phyloP scores from a whole-genome alignment of 2,329 filamentous ascomycete genomes.

The Pseudocercospora musae region DNA sequence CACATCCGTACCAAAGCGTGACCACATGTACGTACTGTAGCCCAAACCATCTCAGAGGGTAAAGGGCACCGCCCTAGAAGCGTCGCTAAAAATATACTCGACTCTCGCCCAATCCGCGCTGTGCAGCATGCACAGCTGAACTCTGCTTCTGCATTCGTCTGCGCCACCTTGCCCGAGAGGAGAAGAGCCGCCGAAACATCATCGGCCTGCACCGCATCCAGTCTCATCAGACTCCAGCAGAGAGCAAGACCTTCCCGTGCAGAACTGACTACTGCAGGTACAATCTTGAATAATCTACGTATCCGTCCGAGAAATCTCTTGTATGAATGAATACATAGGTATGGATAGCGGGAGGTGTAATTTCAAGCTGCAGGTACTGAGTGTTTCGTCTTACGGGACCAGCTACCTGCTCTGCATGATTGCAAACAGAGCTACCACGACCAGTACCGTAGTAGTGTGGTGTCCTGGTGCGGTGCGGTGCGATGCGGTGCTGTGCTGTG shows the following conservation, averaged over 20 bases:
- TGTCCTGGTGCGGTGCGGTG: background rate
- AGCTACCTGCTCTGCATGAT: conserved; percentile 3
- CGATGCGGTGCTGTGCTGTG: too few species aligned
- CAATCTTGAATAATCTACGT: conserved; percentile 2
- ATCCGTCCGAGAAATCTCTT: background rate
- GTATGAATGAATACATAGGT: too few species aligned
- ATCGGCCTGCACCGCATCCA: background rate
- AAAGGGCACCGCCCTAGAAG: background rate
- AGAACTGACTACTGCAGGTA: conserved; percentile 21
- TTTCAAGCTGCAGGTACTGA: conserved; percentile 16
- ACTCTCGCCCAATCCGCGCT: background rate
- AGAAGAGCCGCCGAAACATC: background rate
- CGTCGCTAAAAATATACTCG: background rate
- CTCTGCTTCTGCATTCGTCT: conserved; percentile 8
- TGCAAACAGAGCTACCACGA: background rate
- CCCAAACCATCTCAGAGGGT: background rate
- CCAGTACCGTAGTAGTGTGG: too few species aligned
- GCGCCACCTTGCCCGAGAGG: background rate
- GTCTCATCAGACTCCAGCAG: too few species aligned
- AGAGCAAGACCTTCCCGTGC: conserved; percentile 8
- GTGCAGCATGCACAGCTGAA: conserved; percentile 8
- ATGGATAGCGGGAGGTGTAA: conserved; percentile 1
- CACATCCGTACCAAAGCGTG: too few species aligned
- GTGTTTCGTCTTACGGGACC: conserved; percentile 2
- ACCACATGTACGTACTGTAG: too few species aligned